Conservation (phyloP, 2,329 filamentous ascomycete genomes). For the Botrytis fabae region DNA sequence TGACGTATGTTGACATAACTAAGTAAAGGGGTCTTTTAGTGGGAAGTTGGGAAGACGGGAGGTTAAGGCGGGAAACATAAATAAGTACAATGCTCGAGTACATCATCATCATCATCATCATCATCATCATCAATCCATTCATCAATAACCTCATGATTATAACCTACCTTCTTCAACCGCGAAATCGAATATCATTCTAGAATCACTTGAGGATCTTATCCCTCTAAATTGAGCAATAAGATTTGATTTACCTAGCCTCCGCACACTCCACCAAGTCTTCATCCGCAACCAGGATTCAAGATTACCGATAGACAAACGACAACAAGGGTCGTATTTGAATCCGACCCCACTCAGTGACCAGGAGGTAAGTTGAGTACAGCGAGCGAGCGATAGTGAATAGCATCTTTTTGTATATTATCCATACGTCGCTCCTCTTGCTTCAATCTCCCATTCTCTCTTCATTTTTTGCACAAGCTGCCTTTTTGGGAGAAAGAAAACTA, state of each 20-base stretch:
- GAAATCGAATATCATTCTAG: not conserved
- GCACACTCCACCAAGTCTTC: not conserved
- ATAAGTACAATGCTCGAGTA: not conserved
- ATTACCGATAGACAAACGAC: conserved; percentile 9
- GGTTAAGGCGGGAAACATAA: not conserved
- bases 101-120: no score
- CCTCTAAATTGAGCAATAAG: not conserved
- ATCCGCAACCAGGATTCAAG: conserved; percentile 8
- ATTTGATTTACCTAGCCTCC: not conserved
- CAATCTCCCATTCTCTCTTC: not conserved
- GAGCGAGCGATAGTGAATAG: not conserved
- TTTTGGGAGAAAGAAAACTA: conserved; percentile 17
- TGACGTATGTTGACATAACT: not conserved
- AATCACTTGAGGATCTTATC: not conserved
- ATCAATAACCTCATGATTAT: not conserved
- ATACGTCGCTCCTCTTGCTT: not conserved
- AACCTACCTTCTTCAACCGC: not conserved
- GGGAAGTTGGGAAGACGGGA: not conserved
- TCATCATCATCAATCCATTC: not conserved
- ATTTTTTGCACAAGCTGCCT: not conserved
- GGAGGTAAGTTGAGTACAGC: not conserved
- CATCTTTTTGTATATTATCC: not conserved
- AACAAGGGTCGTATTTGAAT: conserved; percentile 4
- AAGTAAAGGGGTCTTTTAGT: not conserved
- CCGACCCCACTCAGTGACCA: not conserved